Percentiles rank a stretch among this genome's conserved stretches.
These are phyloP conservation scores for Xylaria sp. DNA, from an alignment of 2,329 filamentous ascomycete genomes.

Conservation along the genomic window DNA sequence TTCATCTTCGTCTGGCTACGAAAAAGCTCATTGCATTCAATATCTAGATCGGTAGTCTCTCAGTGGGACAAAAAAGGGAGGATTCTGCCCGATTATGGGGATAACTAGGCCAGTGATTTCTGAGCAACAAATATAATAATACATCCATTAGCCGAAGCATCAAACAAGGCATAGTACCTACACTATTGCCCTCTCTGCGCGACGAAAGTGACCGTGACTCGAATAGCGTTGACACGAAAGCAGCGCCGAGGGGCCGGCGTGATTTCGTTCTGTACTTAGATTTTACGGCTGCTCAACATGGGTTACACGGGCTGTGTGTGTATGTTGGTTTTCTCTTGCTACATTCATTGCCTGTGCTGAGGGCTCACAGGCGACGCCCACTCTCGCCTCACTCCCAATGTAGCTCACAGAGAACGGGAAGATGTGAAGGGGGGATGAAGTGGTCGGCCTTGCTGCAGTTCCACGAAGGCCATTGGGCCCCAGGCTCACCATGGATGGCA, in stretches of 20 bases:
- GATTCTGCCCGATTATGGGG: slow-evolving; percentile 22
- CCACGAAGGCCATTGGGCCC: background rate
- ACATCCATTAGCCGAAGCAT: slow-evolving; percentile 19
- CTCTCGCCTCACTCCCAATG: background rate
- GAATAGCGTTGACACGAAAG: background rate
- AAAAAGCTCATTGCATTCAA: slow-evolving; percentile 14
- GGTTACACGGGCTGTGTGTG: background rate
- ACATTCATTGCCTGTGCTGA: no score
- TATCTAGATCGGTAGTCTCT: slow-evolving; percentile 27
- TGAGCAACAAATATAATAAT: slow-evolving; percentile 29
- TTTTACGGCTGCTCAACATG: background rate
- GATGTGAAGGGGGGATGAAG: background rate
- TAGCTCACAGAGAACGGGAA: background rate
- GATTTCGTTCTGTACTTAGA: background rate
- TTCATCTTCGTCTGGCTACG: slow-evolving; percentile 27
- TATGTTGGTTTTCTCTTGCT: background rate
- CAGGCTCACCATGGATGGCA: background rate
- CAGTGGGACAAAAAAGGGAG: slow-evolving; percentile 25
- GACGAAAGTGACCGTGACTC: background rate
- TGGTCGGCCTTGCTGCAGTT: background rate
- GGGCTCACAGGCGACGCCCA: no score
- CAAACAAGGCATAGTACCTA: background rate
- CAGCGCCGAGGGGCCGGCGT: background rate
- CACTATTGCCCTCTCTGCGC: background rate
- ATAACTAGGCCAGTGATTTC: slow-evolving; percentile 22